Base-by-base conservation (phyloP, 2,329 filamentous ascomycete species). In the Cercospora zeina region DNA sequence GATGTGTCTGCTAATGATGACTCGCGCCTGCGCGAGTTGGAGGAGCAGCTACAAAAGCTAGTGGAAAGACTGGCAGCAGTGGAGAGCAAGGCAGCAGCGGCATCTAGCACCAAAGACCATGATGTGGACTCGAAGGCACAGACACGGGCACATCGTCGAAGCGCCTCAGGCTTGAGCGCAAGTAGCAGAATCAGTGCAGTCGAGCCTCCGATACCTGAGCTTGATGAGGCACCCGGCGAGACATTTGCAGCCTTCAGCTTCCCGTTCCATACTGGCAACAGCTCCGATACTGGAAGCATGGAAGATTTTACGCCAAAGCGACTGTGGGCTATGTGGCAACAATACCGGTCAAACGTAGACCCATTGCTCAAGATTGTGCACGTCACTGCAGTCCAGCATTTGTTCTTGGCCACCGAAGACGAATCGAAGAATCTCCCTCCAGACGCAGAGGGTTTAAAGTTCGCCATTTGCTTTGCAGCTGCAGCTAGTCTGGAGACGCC, bases 361-460 rank as follows among this genome's bases (percentile, higher is more conserved):
- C 66, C 66, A 27, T 30, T 68, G 51, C 56, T 68, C 47, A 68
- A 67, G 58, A 54, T 68, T 37, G 55, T 68, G 1, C 64, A 67
- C 33, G 47, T 60, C 2, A 47, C 65, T 13, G 60, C 64, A 11
- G 58, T 64, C 4, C 65, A 66, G 42, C 56, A 62, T 24, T 47
- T 68, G 14, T 67, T 68, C 51, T 45, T 62, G 19, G 31, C 59
- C 6, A 56, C 55, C 14, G 54, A 57, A n/a, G 36, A 58, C 8
- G 60, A 65, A 27, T 8, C 58, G 7, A 56, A 54, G 13, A 21
- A 58, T 11, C 11, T 58, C 7, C 27, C 49, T 13, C 24, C 55
- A n/a, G 65, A 65, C n/a, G 57, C 62, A 13, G 54, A 62, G 56
- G 60, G 61, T 33, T 50, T 68, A 9, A 65, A 63, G 24, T 67